phyloP scores from a whole-genome alignment of 164 flowering plant species.

The Santalum album region DNA sequence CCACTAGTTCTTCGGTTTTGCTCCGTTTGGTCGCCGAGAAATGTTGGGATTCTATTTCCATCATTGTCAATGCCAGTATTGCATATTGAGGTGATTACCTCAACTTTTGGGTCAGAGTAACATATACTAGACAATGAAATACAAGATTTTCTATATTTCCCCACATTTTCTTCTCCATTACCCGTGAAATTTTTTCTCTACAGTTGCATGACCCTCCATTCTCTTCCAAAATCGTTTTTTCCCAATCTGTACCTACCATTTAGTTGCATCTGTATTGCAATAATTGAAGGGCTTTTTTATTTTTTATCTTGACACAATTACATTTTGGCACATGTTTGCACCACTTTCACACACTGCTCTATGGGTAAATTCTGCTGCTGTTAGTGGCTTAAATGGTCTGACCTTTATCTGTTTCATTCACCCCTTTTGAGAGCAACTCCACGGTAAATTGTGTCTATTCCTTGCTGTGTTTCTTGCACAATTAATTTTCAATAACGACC shows the following conservation, averaged over 20 bases:
- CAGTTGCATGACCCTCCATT: background rate
- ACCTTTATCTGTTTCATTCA: constrained; percentile 16
- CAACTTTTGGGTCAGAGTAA: too few relatives aligned
- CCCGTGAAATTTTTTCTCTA: too few relatives aligned
- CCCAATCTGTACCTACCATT: constrained; percentile 8
- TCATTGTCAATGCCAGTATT: too few relatives aligned
- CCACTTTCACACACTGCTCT: constrained; percentile 9
- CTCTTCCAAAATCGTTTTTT: background rate
- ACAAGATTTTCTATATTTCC: too few relatives aligned
- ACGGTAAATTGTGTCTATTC: constrained; percentile 16
- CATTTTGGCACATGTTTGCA: constrained; percentile 4
- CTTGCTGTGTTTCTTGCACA: constrained; percentile 11
- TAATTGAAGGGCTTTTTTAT: background rate
- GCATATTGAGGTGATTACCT: too few relatives aligned
- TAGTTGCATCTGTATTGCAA: constrained; percentile 10
- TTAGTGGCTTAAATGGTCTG: constrained; percentile 11
- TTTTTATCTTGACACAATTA: background rate
- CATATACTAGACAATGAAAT: too few relatives aligned
- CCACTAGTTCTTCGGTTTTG: too few relatives aligned
- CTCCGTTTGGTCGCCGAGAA: too few relatives aligned
- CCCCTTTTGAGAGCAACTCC: constrained; percentile 11
- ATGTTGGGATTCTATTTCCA: too few relatives aligned
- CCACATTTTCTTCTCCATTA: too few relatives aligned
- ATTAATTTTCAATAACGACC: constrained; percentile 40
- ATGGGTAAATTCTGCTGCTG: background rate